Evolutionary conservation across 108 stramenopile species (phyloP).

Genomic region (Bacterosira constricta): DNA sequence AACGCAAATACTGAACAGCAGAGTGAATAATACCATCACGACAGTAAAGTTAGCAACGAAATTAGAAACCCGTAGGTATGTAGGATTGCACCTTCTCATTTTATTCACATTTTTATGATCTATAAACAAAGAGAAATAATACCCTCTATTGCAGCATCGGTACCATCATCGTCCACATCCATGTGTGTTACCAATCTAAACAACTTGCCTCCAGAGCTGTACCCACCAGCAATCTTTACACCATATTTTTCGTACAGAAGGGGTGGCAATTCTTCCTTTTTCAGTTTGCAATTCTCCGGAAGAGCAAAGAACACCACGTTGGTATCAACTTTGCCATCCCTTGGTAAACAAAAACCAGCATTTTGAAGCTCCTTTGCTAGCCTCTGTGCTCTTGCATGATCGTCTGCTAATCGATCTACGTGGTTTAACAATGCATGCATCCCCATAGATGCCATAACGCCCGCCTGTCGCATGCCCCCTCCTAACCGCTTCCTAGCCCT

Average conservation of each 20-base stretch:
- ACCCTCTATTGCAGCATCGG: slow-evolving; percentile 41
- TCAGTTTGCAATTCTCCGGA: slow-evolving; percentile 53
- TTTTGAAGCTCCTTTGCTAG: slow-evolving; percentile 58
- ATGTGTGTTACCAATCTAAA: slow-evolving; percentile 78
- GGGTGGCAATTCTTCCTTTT: slow-evolving; percentile 51
- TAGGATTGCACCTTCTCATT: too few species aligned
- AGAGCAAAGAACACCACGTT: slow-evolving; percentile 88
- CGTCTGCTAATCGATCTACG: slow-evolving; percentile 83
- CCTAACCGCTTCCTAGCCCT: slow-evolving; percentile 94
- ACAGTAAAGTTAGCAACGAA: too few species aligned
- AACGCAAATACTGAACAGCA: too few species aligned
- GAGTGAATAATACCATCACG: too few species aligned
- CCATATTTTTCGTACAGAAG: slow-evolving; percentile 54
- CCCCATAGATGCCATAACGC: slow-evolving; percentile 92
- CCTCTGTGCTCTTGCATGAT: slow-evolving; percentile 74
- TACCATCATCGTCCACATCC: slow-evolving; percentile 67
- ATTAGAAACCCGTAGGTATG: too few species aligned
- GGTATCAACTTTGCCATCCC: slow-evolving; percentile 72
- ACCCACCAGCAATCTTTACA: slow-evolving; percentile 72
- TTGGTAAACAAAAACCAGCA: slow-evolving; percentile 62
- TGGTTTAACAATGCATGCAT: slow-evolving; percentile 86
- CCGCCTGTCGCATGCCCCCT: slow-evolving; percentile 97
- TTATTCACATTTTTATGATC: not conserved
- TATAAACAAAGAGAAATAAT: slow-evolving; percentile 29
- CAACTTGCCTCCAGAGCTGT: slow-evolving; percentile 68